phyloP scores from a whole-genome alignment of 352 stramenopile species.

The Pythium brassicae region DNA sequence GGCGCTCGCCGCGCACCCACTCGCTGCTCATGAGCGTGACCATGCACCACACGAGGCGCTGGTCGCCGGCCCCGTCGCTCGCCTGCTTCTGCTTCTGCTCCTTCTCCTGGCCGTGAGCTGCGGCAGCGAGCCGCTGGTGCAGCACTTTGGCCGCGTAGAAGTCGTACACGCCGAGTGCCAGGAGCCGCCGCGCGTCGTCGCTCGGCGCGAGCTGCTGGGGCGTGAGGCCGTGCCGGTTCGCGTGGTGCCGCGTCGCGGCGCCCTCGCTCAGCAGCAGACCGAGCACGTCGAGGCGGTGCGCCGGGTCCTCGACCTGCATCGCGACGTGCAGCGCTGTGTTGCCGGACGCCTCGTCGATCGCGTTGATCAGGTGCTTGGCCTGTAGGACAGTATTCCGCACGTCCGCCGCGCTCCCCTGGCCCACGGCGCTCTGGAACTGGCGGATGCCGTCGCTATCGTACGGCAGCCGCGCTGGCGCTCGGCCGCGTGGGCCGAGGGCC shows the following conservation, averaged over 20 bases:
- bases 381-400: conserved; percentile 43
- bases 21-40: conserved; percentile 50
- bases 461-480: neutral
- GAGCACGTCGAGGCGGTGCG: conserved; percentile 39
- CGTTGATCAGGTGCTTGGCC: conserved; percentile 51
- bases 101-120: neutral
- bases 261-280: conserved; percentile 55
- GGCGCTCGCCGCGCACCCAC: conserved; percentile 25
- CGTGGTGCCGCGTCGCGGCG: conserved; percentile 28
- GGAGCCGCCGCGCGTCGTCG: conserved; percentile 20
- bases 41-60: conserved; percentile 54
- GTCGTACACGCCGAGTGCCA: conserved; percentile 45
- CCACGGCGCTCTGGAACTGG: conserved; percentile 41
- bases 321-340: conserved; percentile 60
- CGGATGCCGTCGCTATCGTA: conserved; percentile 26
- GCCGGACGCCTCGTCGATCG: conserved; percentile 38
- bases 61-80: neutral
- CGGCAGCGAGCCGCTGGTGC: neutral
- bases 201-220: conserved; percentile 39
- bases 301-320: conserved; percentile 43
- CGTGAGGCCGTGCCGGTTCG: conserved; percentile 52
- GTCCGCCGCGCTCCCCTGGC: conserved; percentile 48
- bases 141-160: conserved; percentile 26
- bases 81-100: neutral
- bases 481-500: neutral